Base-by-base conservation (phyloP, 768 basidiomycete genomes). In the Russula griseocarnosa region DNA sequence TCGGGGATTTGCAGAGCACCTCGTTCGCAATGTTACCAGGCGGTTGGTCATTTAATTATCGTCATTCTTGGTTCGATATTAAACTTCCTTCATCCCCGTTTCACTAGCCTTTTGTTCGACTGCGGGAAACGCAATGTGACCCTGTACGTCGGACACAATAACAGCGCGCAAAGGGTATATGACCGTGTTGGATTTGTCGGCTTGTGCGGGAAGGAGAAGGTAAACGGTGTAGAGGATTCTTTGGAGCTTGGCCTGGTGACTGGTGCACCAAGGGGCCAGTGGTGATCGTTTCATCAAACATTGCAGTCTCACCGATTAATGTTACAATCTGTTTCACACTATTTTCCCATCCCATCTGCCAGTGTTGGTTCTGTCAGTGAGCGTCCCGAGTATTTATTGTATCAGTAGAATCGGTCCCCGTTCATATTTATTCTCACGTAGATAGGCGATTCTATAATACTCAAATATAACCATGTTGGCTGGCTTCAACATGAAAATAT, bases 81-180 rank as follows among this genome's bases (percentile, higher is more conserved):
- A 58, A 47, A 60, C 59, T 60, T 61, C 34, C 59, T 60, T 61
- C 34, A 60, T 62, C 50, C 52, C 40, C 60, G n/a, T 58, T 32
- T 28, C 38, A 18, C n/a, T 66, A 82, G 82, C 38, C 71, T 83
- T 32, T 67, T 79, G 38, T 70, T 80, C 46, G 73, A 76, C 40
- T 75, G 74, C 55, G 76, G 78, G 4, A 82, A 81, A 69, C 74
- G 81, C 38, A 73, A 71, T 49, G 83, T 84, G 36, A 79, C 82
- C 20, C 73, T 85, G 50, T 85, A 84, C 58, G 84, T 85, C 22
- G 82, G 81, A 8, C 76, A 77, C 60, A 76, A 77, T 42, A 85
- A 83, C 67, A 75, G 68, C 51, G 83, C 83, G 8, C 77, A 76
- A 62, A 77, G 76, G 61, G 78, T 85, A 38, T 85, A 85, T 63